Conservation (phyloP, 805 yeast genomes). For the Maudiozyma saulgeensis region DNA sequence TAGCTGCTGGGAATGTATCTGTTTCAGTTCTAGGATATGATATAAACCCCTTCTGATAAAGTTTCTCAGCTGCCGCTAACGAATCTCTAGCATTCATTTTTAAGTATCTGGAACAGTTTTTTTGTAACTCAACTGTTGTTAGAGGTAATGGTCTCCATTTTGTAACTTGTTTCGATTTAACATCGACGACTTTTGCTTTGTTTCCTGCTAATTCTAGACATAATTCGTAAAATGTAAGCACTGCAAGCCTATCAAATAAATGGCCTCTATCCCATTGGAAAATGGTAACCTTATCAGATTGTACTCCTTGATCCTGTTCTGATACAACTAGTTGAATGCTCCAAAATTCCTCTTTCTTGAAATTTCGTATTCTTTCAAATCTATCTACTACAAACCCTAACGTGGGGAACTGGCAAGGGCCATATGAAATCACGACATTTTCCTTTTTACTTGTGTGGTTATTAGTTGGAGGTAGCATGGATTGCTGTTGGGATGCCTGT, state of each 20-base stretch:
- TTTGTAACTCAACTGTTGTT: conserved; percentile 90
- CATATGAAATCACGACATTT: conserved; percentile 51
- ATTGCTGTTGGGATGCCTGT: background rate
- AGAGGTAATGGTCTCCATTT: conserved; percentile 82
- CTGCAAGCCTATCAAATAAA: conserved; percentile 64
- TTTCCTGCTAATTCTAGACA: conserved; percentile 42
- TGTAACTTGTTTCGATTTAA: conserved; percentile 54
- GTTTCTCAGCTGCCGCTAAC: conserved; percentile 67
- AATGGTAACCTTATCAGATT: conserved; percentile 26
- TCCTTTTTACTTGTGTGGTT: conserved; percentile 13
- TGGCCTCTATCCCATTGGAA: conserved; percentile 68
- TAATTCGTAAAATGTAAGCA: conserved; percentile 54
- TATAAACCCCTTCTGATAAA: conserved; percentile 76
- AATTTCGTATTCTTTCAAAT: conserved; percentile 61
- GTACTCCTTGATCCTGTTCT: conserved; percentile 28
- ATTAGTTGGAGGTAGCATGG: background rate
- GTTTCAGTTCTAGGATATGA: conserved; percentile 98
- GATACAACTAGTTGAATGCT: conserved; percentile 44
- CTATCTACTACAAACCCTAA: conserved; percentile 93
- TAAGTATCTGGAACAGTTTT: conserved; percentile 66
- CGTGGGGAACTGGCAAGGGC: conserved; percentile 94
- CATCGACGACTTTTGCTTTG: conserved; percentile 40
- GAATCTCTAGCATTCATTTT: conserved; percentile 74
- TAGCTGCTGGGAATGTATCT: conserved; percentile 65
- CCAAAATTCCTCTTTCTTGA: conserved; percentile 79